Conservation (phyloP, 768 basidiomycete species). For the Lactifluus pinguis region DNA sequence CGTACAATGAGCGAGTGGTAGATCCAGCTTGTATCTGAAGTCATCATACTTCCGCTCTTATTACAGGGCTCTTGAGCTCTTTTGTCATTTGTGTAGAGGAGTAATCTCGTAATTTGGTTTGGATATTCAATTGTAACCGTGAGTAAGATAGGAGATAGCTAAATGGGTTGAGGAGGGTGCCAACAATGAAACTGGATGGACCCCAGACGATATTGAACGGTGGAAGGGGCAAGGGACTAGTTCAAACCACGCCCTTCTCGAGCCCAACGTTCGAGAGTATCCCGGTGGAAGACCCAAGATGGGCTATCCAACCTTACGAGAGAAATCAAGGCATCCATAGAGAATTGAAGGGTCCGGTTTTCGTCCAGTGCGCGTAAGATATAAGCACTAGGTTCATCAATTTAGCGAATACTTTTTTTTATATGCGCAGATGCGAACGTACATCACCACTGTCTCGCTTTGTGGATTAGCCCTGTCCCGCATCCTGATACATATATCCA, state of each 20-base stretch:
- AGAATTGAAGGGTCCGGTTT: slow-evolving; percentile 31
- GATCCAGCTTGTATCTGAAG: not conserved
- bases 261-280: slow-evolving; percentile 27
- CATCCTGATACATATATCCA: slow-evolving; percentile 33
- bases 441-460: slow-evolving; percentile 41
- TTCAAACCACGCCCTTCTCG: slow-evolving; percentile 10
- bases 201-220: no score
- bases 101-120: no score
- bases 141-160: no score
- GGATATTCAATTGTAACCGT: no score
- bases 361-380: slow-evolving; percentile 34
- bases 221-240: no score
- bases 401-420: not conserved
- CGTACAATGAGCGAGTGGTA: no score
- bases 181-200: no score
- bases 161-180: no score
- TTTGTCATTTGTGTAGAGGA: no score
- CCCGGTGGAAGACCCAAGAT: slow-evolving; percentile 35
- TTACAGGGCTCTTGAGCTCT: no score
- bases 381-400: slow-evolving; percentile 30
- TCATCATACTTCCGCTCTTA: no score
- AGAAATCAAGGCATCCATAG: slow-evolving; percentile 27
- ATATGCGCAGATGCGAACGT: slow-evolving; percentile 14
- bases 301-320: slow-evolving; percentile 33
- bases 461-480: slow-evolving; percentile 33